Evolutionary conservation across 2,329 filamentous ascomycete genomes (phyloP).

Genomic region (Colletotrichum sp.): DNA sequence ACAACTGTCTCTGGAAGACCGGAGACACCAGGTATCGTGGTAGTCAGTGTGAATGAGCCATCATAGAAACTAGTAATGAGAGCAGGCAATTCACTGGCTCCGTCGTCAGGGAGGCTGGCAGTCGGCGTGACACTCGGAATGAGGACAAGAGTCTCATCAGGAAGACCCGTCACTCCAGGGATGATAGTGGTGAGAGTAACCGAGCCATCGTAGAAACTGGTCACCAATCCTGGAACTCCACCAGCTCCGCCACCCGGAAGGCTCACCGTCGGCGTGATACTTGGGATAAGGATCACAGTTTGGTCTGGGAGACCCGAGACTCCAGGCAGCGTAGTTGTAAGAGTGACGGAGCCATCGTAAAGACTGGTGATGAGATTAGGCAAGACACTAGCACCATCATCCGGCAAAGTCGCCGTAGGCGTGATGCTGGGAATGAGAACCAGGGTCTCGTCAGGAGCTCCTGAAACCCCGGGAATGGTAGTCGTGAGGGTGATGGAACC

Average conservation of each 20-base stretch:
- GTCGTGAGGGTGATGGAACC: background rate
- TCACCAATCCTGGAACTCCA: background rate
- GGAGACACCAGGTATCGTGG: background rate
- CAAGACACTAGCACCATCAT: background rate
- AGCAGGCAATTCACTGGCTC: background rate
- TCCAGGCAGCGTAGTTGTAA: background rate
- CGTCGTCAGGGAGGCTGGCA: background rate
- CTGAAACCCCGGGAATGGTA: background rate
- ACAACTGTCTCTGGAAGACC: background rate
- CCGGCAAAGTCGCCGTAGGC: background rate
- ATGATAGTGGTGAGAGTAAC: background rate
- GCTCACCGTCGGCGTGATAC: background rate
- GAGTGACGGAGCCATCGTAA: background rate
- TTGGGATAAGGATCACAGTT: background rate
- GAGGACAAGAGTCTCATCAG: background rate
- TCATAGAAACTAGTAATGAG: background rate
- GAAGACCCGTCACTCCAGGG: background rate
- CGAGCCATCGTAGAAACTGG: background rate
- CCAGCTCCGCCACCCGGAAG: background rate
- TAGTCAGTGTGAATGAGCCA: background rate
- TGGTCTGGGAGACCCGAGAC: background rate
- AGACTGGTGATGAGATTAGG: background rate
- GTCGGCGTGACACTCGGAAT: background rate
- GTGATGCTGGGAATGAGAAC: background rate
- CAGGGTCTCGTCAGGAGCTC: background rate